phyloP scores from a whole-genome alignment of 1,139 yeast genomes.

The Pichia sp. region DNA sequence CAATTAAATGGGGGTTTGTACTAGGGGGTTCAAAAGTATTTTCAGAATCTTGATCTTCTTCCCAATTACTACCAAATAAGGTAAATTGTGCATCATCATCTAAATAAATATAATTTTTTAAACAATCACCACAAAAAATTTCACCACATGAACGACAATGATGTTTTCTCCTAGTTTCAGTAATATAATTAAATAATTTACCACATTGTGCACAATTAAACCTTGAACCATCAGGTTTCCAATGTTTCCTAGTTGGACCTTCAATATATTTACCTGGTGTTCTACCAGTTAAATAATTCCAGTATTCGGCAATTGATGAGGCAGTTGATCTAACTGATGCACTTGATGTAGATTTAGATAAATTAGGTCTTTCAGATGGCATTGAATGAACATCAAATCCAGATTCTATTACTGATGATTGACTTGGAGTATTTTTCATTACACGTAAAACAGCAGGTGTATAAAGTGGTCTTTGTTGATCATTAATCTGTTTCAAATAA shows the following conservation, averaged over 20 bases:
- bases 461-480: conserved; percentile 78
- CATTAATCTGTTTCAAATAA: conserved; percentile 49
- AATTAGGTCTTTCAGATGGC: conserved; percentile 18
- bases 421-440: conserved; percentile 12
- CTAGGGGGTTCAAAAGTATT: too few species aligned
- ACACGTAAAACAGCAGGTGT: conserved; percentile 79
- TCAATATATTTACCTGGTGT: conserved; percentile 17
- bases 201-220: conserved; percentile 66
- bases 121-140: conserved; percentile 70
- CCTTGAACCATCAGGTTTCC: conserved; percentile 70
- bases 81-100: conserved; percentile 69
- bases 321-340: conserved; percentile 23
- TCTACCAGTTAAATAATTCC: conserved; percentile 22
- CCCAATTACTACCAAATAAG: conserved; percentile 41
- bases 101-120: conserved; percentile 49
- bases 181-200: conserved; percentile 62
- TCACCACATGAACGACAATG: conserved; percentile 96
- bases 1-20: not conserved
- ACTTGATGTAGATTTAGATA: conserved; percentile 19
- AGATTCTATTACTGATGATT: conserved; percentile 6
- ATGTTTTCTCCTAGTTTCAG: conserved; percentile 58
- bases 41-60: conserved; percentile 8
- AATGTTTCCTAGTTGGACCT: conserved; percentile 63
- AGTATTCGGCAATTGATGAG: conserved; percentile 25
- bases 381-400: conserved; percentile 10